phyloP scores from a whole-genome alignment of 2,329 filamentous ascomycete genomes.

The Rasamsonia emersonii region DNA sequence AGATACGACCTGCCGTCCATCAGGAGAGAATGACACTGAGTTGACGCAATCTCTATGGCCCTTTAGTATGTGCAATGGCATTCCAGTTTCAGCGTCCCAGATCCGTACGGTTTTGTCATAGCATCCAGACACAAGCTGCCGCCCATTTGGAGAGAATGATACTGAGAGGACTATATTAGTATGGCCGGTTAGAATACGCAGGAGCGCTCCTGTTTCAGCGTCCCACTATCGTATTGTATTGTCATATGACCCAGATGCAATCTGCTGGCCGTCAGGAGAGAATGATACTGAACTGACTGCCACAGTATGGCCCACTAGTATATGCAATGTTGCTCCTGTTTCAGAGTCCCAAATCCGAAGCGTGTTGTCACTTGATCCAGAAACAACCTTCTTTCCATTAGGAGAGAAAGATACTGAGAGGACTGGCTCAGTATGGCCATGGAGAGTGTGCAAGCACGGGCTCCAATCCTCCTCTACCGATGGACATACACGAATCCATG shows the following conservation, averaged over 20 bases:
- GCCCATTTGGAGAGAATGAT: conserved; percentile 15
- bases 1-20: too few species aligned
- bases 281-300: conserved; percentile 11
- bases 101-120: too few species aligned
- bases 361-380: conserved; percentile 13
- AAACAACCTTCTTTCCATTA: conserved; percentile 12
- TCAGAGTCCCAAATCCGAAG: conserved; percentile 8
- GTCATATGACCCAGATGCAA: conserved; percentile 15
- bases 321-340: conserved; percentile 4
- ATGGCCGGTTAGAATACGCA: conserved; percentile 10
- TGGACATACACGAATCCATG: conserved; percentile 1
- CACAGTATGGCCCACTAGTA: conserved; percentile 9
- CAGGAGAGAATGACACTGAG: too few species aligned
- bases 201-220: not conserved
- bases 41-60: too few species aligned
- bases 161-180: conserved; percentile 5
- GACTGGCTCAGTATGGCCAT: conserved; percentile 11
- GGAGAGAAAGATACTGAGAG: conserved; percentile 12
- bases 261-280: conserved; percentile 10
- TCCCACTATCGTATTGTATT: conserved; percentile 12
- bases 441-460: conserved; percentile 11
- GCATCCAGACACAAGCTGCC: too few species aligned
- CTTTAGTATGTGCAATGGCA: too few species aligned
- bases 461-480: conserved; percentile 7
- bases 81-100: too few species aligned